Conservation (phyloP, 2,329 filamentous ascomycete genomes). For the Monosporascus sp. region DNA sequence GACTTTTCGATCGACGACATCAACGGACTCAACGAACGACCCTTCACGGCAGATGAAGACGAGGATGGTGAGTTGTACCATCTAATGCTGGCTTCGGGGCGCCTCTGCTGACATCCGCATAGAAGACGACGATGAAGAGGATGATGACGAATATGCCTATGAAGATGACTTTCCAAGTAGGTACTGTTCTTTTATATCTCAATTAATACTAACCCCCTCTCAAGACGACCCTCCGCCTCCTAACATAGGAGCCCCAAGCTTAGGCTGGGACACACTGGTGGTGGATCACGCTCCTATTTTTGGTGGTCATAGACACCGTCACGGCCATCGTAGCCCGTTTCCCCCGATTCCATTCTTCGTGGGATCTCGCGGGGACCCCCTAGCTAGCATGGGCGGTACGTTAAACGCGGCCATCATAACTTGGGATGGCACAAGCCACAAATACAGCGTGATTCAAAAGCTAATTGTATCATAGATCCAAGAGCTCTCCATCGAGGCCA, state of each 20-base stretch:
- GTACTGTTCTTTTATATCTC: slow-evolving; percentile 20
- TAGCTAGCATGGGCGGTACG: slow-evolving; percentile 22
- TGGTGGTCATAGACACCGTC: slow-evolving; percentile 50
- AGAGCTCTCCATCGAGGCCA: slow-evolving; percentile 44
- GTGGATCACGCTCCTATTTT: slow-evolving; percentile 40
- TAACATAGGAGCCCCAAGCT: slow-evolving; percentile 36
- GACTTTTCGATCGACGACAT: slow-evolving; percentile 48
- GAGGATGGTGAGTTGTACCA: slow-evolving; percentile 48
- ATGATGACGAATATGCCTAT: slow-evolving; percentile 61
- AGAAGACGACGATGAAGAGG: slow-evolving; percentile 59
- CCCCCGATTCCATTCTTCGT: slow-evolving; percentile 36
- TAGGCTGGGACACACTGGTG: slow-evolving; percentile 54
- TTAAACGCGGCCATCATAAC: slow-evolving; percentile 3
- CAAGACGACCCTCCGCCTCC: slow-evolving; percentile 39
- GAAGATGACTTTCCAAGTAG: slow-evolving; percentile 55
- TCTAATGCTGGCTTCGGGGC: not conserved
- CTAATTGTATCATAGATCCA: slow-evolving; percentile 26
- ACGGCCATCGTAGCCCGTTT: slow-evolving; percentile 53
- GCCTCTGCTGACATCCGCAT: slow-evolving; percentile 16
- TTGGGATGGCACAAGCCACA: not conserved
- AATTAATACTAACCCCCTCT: not conserved
- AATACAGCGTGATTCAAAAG: not conserved
- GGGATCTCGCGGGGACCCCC: slow-evolving; percentile 21
- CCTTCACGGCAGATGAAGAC: slow-evolving; percentile 47
- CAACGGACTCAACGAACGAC: slow-evolving; percentile 45